Conservation (phyloP, 257 asterid species). For the Lithospermum erythrorhizon region DNA sequence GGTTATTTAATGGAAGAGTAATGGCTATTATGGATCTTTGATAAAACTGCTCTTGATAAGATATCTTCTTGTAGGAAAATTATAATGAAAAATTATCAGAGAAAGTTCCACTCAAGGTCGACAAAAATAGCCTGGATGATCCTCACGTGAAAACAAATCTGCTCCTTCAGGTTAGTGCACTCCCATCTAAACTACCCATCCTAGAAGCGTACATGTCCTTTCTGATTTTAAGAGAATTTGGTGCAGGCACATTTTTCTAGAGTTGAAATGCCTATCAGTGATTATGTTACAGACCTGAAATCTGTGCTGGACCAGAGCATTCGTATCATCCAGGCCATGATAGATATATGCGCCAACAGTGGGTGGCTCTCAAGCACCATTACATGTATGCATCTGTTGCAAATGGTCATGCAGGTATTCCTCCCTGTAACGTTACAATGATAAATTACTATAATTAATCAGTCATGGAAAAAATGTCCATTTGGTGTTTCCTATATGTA, state of each 20-base stretch:
- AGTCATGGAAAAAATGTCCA: not conserved
- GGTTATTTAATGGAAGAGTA: no score
- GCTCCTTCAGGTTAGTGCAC: conserved; percentile 64
- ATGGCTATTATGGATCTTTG: no score
- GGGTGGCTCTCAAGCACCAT: conserved; percentile 94
- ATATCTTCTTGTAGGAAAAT: conserved; percentile 41
- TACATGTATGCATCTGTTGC: conserved; percentile 84
- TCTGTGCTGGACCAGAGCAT: conserved; percentile 95
- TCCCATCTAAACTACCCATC: conserved; percentile 12
- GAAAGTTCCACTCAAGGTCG: conserved; percentile 67
- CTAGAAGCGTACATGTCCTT: not conserved
- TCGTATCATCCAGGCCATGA: conserved; percentile 96
- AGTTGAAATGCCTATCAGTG: conserved; percentile 76
- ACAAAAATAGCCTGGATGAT: conserved; percentile 78
- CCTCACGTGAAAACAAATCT: conserved; percentile 98
- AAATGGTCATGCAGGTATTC: conserved; percentile 98
- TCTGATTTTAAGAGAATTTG: not conserved
- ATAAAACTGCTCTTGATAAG: not conserved
- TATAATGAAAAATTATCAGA: conserved; percentile 64
- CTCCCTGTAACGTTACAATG: conserved; percentile 8
- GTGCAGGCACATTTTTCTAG: conserved; percentile 86
- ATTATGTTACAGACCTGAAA: conserved; percentile 86
- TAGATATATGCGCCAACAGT: conserved; percentile 93
- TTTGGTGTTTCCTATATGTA: not conserved
- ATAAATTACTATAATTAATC: not conserved